A percentile compares a stretch with the other conserved stretches of the same genome.
Conservation (phyloP, 495 filamentous ascomycete species). For the Neurospora sp. region DNA sequence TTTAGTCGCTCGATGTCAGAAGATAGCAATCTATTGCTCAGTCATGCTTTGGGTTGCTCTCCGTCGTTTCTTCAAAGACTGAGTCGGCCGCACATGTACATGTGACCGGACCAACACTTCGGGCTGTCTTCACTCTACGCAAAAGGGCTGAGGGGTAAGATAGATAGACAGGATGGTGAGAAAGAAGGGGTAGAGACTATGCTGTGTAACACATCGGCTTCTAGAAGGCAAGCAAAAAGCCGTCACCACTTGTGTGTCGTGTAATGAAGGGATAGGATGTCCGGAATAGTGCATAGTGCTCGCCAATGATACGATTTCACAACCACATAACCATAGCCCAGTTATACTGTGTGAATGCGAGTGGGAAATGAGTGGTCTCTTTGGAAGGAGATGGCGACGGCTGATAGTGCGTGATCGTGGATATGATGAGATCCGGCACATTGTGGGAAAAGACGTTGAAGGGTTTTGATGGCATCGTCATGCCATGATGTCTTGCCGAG, state of each 20-base stretch:
- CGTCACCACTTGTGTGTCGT: background rate
- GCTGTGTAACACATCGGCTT: background rate
- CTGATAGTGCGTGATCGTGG: background rate
- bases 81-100: background rate
- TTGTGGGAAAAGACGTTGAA: background rate
- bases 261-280: background rate
- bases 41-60: background rate
- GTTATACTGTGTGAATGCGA: background rate
- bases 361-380: background rate
- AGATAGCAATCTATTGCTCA: background rate
- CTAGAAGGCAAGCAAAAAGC: background rate
- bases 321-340: background rate
- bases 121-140: background rate
- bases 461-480: background rate
- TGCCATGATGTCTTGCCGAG: background rate
- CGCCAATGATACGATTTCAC: background rate
- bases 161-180: background rate
- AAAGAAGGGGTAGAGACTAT: background rate
- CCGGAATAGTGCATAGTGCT: background rate
- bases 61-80: background rate
- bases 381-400: background rate
- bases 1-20: background rate
- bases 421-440: background rate
- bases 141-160: background rate
- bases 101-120: background rate